Percentiles rank a stretch among this genome's conserved stretches.
Conservation (phyloP, 2,329 filamentous ascomycete species). For the Calonectria fujianensis region DNA sequence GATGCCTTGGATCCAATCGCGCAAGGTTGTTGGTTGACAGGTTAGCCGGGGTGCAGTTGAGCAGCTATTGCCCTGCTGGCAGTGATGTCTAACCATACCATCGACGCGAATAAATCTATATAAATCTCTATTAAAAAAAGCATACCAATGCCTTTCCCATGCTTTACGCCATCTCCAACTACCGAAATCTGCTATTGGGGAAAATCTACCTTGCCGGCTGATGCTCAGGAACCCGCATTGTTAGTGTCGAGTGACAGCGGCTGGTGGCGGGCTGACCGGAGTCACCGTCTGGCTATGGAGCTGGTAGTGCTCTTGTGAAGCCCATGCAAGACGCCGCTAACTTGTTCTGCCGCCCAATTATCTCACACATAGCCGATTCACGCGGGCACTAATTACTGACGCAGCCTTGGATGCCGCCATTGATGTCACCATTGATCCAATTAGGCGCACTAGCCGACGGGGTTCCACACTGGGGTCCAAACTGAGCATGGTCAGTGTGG, state of each 20-base stretch:
- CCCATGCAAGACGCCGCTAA: background rate
- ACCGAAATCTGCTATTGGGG: background rate
- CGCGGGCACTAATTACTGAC: background rate
- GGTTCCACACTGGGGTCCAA: background rate
- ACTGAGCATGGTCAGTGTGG: background rate
- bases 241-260: background rate
- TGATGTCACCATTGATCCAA: background rate
- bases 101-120: too few species aligned
- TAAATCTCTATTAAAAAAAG: too few species aligned
- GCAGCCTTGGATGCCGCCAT: background rate
- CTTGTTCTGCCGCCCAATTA: background rate
- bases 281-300: background rate
- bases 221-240: background rate
- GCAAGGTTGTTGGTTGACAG: background rate
- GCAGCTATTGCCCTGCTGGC: background rate
- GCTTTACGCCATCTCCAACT: background rate
- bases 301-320: background rate
- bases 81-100: too few species aligned
- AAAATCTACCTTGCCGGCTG: background rate
- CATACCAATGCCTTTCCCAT: background rate
- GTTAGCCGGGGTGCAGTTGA: background rate
- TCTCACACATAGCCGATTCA: background rate
- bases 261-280: slow-evolving; percentile 2
- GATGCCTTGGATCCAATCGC: background rate
- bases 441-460: background rate